These are phyloP conservation scores for Wickerhamiella shivajii DNA, from an alignment of 805 yeast species.

Conservation along the genomic window DNA sequence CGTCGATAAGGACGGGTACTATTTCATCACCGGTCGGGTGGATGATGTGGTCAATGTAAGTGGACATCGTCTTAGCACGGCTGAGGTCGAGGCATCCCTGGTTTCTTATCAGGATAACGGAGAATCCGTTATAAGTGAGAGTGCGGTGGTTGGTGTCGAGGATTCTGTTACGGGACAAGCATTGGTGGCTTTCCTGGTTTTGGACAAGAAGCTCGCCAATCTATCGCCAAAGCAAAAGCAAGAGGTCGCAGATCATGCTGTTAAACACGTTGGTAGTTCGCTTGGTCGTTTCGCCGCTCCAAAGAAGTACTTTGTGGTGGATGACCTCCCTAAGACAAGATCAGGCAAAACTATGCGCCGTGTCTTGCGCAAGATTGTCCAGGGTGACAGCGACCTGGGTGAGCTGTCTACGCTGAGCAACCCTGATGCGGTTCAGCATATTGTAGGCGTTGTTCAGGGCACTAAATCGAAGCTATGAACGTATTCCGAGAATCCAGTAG, in stretches of 20 bases:
- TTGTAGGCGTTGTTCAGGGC: conserved; percentile 47
- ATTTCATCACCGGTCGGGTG: conserved; percentile 77
- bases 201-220: conserved; percentile 44
- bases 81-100: conserved; percentile 75
- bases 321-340: conserved; percentile 84
- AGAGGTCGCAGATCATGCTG: conserved; percentile 17
- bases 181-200: conserved; percentile 66
- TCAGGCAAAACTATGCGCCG: conserved; percentile 94
- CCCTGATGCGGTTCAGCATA: conserved; percentile 60
- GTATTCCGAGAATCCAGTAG: no score
- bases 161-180: conserved; percentile 82
- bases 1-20: conserved; percentile 68
- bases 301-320: conserved; percentile 58
- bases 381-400: conserved; percentile 78
- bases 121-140: conserved; percentile 45
- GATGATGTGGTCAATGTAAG: conserved; percentile 82
- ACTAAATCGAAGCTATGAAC: no score
- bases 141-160: conserved; percentile 72
- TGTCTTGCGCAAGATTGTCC: conserved; percentile 70
- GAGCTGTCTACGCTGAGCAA: conserved; percentile 72
- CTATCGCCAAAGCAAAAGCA: conserved; percentile 43
- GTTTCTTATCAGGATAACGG: conserved; percentile 35
- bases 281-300: conserved; percentile 84
- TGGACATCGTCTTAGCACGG: conserved; percentile 78
- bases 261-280: conserved; percentile 65